These are phyloP conservation scores for Xylaria sp. DNA, from an alignment of 495 filamentous ascomycete genomes.

Conservation along the genomic window DNA sequence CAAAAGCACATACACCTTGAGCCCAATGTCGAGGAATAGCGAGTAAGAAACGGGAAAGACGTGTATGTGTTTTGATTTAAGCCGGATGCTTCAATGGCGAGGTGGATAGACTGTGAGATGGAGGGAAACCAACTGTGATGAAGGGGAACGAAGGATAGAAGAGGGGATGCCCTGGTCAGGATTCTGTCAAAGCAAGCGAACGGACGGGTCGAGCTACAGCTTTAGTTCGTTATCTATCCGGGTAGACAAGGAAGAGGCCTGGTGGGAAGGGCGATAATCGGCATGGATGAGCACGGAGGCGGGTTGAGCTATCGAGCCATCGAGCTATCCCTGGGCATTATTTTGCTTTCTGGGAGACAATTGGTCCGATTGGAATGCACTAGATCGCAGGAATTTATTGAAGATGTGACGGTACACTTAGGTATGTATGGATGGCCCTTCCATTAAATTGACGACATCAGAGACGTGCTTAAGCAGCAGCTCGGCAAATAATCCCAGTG, in stretches of 20 bases:
- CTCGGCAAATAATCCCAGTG: background rate
- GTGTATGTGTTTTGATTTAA: background rate
- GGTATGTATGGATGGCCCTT: too few relatives aligned
- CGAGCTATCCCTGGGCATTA: background rate
- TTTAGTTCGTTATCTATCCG: conserved; percentile 10
- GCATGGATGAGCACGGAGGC: background rate
- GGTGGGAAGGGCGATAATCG: conserved; percentile 5
- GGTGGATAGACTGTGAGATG: background rate
- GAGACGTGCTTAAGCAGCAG: background rate
- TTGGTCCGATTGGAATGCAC: conserved; percentile 20
- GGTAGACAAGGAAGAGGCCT: conserved; percentile 4
- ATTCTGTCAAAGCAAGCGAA: background rate
- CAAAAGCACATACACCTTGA: background rate
- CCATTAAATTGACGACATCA: conserved; percentile 6
- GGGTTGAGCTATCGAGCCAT: background rate
- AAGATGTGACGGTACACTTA: conserved; percentile 11
- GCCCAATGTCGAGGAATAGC: background rate
- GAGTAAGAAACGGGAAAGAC: background rate
- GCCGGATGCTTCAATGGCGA: background rate
- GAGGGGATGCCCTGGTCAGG: background rate
- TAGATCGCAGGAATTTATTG: conserved; percentile 12
- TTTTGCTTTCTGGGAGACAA: background rate
- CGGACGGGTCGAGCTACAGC: background rate
- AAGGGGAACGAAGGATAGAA: background rate
- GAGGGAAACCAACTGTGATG: background rate